These are phyloP conservation scores for Hemerocallis citrina DNA, from an alignment of 106 monocot species.

Conservation along the genomic window DNA sequence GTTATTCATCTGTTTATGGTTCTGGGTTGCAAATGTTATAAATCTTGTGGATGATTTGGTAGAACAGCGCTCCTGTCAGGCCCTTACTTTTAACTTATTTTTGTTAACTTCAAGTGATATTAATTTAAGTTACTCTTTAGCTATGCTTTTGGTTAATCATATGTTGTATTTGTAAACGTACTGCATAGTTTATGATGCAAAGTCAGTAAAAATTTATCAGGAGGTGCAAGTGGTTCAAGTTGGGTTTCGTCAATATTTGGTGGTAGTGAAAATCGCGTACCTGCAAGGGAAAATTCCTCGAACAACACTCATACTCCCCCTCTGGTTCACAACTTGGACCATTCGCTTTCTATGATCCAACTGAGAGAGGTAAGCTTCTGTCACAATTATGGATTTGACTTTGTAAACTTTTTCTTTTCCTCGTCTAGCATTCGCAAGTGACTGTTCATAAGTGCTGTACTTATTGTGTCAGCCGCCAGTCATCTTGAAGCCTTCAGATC, in stretches of 20 bases:
- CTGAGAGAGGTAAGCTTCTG: conserved; percentile 53
- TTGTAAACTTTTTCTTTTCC: not conserved
- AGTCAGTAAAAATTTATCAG: conserved; percentile 25
- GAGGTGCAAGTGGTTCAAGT: conserved; percentile 41
- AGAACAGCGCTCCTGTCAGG: too few relatives aligned
- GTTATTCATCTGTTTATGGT: too few relatives aligned
- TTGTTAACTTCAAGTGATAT: too few relatives aligned
- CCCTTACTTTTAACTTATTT: too few relatives aligned
- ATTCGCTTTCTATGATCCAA: conserved; percentile 47
- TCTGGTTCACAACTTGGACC: conserved; percentile 23
- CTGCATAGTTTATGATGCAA: too few relatives aligned
- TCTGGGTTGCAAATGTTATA: too few relatives aligned
- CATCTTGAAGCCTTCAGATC: conserved; percentile 69
- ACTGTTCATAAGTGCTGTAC: not conserved
- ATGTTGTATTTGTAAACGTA: too few relatives aligned
- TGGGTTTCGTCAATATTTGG: conserved; percentile 90
- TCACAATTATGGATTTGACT: not conserved
- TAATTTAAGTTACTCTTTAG: too few relatives aligned
- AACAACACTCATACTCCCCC: conserved; percentile 23
- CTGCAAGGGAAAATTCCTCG: conserved; percentile 26
- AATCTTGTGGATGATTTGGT: too few relatives aligned
- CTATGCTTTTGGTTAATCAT: too few relatives aligned
- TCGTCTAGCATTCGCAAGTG: not conserved
- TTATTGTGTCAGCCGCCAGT: conserved; percentile 52
- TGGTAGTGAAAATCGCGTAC: conserved; percentile 43